phyloP scores from a whole-genome alignment of 768 basidiomycete genomes.

The Rhodotorula graminis region DNA sequence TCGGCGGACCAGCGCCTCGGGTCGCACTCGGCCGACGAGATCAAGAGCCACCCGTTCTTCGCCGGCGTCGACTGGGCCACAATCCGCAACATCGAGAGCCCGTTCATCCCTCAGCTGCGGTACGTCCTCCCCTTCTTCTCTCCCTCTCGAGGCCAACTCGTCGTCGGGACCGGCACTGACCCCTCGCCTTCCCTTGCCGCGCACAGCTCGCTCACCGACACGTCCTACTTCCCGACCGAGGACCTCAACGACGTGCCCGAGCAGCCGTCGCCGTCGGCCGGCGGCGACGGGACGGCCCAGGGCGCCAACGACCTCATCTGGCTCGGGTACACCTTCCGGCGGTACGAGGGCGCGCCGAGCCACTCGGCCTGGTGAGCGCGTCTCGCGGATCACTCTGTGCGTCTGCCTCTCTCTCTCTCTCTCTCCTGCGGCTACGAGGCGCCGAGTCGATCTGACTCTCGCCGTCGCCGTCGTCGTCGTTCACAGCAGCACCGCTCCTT shows the following conservation, averaged over 20 bases:
- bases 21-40: constrained; percentile 61
- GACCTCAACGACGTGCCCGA: constrained; percentile 52
- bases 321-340: constrained; percentile 7
- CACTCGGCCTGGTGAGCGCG: neutral
- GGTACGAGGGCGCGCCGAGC: constrained; percentile 9
- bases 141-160: no score
- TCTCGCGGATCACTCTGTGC: no score
- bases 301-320: constrained; percentile 47
- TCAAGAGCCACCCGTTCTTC: constrained; percentile 88
- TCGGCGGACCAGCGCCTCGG: constrained; percentile 70
- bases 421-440: no score
- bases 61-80: constrained; percentile 86
- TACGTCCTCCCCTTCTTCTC: constrained; percentile 16
- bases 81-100: constrained; percentile 83
- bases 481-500: no score
- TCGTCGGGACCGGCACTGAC: neutral
- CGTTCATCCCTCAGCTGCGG: constrained; percentile 84
- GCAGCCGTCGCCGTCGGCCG: constrained; percentile 42
- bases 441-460: no score
- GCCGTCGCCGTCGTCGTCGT: no score
- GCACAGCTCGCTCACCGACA: constrained; percentile 46
- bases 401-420: no score
- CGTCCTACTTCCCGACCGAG: constrained; percentile 52
- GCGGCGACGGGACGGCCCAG: constrained; percentile 12
- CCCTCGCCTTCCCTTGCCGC: neutral